Base-by-base conservation (phyloP, 2,329 filamentous ascomycete genomes). In the Pestalotiopsis fici region DNA sequence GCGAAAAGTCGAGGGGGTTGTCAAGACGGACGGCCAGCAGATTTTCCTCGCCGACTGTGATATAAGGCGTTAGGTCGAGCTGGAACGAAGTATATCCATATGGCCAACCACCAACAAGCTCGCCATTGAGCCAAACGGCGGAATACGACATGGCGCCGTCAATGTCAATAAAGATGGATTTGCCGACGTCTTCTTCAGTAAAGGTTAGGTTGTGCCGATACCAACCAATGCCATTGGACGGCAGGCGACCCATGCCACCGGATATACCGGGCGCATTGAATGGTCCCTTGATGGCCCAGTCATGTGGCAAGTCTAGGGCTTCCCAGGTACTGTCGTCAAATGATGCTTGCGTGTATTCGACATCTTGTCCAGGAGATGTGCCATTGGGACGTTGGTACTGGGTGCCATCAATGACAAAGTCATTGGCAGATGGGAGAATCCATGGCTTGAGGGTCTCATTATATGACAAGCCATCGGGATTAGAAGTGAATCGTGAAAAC, bases 91-190 rank as follows among this genome's bases (percentile, higher is more conserved):
- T 82, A 69, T 86, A 87, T 0, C 80, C 81, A 64, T 82, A 86
- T 1, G 84, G 84, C 85, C 84, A 86, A 0, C 84, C 85, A 3
- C 85, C 84, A 15, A 85, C 81, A 2, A 86, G 70, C 15, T 81
- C 71, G 1, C 83, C 84, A 65, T 87, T 86, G 12, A 86, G 72
- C 84, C 84, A 87, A 3, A 86, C 83, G n/a, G 80, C 80, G 1
- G 84, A 77, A 68, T 85, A 85, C 0, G 83, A 82, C 83, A 85
- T 85, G 60, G 84, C 84, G 2, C 85, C 84, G 66, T 86, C 84
- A 23, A 86, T 68, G 21, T 75, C 74, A 7, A 75, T 47, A 62
- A 70, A 75, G 21, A 75, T 64, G 3, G 62, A 70, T 63, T 72
- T 75, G 15, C 39, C 68, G 1, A 67, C 47, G 28, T 74, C 74